phyloP scores from a whole-genome alignment of 2,329 filamentous ascomycete species.

The Talaromyces sp. region DNA sequence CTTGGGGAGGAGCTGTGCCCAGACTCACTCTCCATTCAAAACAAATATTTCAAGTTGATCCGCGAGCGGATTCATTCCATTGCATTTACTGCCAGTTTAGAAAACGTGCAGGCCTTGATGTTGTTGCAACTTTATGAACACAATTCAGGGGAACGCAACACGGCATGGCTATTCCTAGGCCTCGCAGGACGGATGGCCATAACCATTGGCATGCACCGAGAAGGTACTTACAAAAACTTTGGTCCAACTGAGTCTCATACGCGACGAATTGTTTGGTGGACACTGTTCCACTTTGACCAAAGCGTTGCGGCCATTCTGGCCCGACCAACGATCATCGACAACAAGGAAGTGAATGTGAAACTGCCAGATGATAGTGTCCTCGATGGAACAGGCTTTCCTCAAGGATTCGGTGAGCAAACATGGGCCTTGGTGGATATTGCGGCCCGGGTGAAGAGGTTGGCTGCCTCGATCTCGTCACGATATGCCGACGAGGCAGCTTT shows the following conservation, averaged over 20 bases:
- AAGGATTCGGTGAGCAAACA: constrained; percentile 24
- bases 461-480: constrained; percentile 6
- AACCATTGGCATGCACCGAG: constrained; percentile 24
- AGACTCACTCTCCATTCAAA: constrained; percentile 20
- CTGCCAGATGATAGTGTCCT: constrained; percentile 28
- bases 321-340: constrained; percentile 31
- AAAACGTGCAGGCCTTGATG: constrained; percentile 28
- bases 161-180: constrained; percentile 26
- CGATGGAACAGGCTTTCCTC: constrained; percentile 20
- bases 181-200: constrained; percentile 24
- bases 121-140: constrained; percentile 32
- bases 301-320: constrained; percentile 34
- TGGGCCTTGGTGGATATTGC: constrained; percentile 20
- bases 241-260: constrained; percentile 30
- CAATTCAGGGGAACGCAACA: constrained; percentile 37
- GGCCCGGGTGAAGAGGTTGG: constrained; percentile 12
- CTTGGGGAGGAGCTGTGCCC: constrained; percentile 15
- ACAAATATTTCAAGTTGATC: constrained; percentile 17
- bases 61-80: constrained; percentile 24
- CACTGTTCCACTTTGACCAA: constrained; percentile 33
- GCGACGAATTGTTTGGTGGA: constrained; percentile 34
- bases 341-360: constrained; percentile 30
- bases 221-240: constrained; percentile 21
- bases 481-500: constrained; percentile 1
- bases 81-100: constrained; percentile 27